Evolutionary conservation across 441 rosid genomes (phyloP), one percentile per base, ranked within the genome.

Genomic region (Macaranga tanarius): DNA sequence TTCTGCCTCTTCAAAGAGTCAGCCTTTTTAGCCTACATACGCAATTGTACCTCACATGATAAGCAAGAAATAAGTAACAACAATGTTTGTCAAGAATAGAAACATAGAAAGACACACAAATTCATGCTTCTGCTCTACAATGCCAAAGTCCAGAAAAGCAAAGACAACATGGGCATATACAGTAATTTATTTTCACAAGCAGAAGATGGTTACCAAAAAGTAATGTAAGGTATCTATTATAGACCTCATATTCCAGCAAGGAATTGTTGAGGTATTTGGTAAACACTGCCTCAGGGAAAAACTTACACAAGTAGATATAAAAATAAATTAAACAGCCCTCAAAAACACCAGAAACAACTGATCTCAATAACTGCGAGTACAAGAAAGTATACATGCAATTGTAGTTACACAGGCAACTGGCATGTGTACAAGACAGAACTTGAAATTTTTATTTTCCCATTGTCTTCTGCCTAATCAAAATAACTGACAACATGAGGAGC

Each of bases 1-100:
- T 50, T 40, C 40, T 48, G 74, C 75, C 70, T 69, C 62, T 47
- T 15, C 50, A 66, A 57, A 20, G 59, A 62, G 65, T 70, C 78
- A 61, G 7, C 71, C 47, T 68, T 65, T 56, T 73, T 72, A 70
- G 56, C 79, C 86, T 84, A 74, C 84, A 72, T 16, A 54, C 13
- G 38, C 48, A 72, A 19, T 51, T 61, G 58, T 55, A 58, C 67
- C 23, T 45, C 50, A 71, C 62, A 51, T 78, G 44, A 62, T 38
- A 51, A 51, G 10, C 57, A 70, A 47, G 60, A 28, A 62, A n/a
- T 12, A 7, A 19, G 28, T 38, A 64, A 22, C 13, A 25, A 22
- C 23, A 52, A 44, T 8, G 38, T 12, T 54, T 11, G 26, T 22
- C 47, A 22, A 65, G 62, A 25, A 31, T 25, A 74, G 48, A 20